Conservation (phyloP, 345 rosid genomes). For the Eucalyptus urophylla region DNA sequence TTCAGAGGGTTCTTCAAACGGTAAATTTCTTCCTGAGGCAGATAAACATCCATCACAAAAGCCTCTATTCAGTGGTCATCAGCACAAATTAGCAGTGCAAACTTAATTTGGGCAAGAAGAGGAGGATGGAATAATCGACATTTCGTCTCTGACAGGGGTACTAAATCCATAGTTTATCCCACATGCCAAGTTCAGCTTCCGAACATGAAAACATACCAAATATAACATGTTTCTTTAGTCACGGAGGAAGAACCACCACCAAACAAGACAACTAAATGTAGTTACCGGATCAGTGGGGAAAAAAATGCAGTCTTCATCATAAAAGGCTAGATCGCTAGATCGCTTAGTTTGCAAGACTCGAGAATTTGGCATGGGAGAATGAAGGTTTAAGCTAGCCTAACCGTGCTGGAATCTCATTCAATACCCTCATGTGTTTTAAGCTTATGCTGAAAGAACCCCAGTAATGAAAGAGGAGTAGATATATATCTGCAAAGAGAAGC, state of each 20-base stretch:
- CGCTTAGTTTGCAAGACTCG: neutral
- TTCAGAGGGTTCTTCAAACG: neutral
- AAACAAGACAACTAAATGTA: neutral
- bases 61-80: neutral
- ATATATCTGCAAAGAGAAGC: neutral
- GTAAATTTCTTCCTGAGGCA: neutral
- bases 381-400: neutral
- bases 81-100: neutral
- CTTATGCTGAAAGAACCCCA: neutral
- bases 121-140: neutral
- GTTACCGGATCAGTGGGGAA: neutral
- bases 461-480: neutral
- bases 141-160: neutral
- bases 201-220: neutral
- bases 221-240: neutral
- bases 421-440: neutral
- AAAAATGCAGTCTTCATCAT: neutral
- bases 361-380: neutral
- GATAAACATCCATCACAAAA: neutral
- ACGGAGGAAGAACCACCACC: neutral
- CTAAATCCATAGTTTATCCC: neutral
- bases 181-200: neutral
- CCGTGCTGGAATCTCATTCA: neutral
- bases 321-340: neutral
- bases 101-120: neutral